Conservation (phyloP, 2,329 filamentous ascomycete species). For the Monosporascus sp. region DNA sequence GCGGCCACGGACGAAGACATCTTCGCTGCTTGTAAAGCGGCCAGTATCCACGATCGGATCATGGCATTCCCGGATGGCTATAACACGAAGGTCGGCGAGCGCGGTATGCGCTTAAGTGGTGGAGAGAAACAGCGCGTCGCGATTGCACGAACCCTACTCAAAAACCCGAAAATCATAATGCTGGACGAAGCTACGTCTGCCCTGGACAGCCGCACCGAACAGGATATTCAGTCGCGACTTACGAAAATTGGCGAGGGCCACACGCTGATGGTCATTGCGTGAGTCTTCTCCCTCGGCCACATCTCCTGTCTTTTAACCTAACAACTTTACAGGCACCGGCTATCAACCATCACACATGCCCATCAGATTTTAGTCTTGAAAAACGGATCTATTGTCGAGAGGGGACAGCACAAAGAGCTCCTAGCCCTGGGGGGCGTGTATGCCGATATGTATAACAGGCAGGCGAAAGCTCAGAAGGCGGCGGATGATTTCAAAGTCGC, state of each 20-base stretch:
- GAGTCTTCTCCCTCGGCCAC: constrained; percentile 32
- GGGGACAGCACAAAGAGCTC: constrained; percentile 73
- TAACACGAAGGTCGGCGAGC: constrained; percentile 83
- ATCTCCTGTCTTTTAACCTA: constrained; percentile 11
- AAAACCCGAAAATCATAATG: constrained; percentile 86
- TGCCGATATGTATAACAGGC: constrained; percentile 82
- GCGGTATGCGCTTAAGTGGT: constrained; percentile 78
- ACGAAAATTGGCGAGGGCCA: constrained; percentile 76
- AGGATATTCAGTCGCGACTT: constrained; percentile 85
- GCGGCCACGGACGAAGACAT: constrained; percentile 75
- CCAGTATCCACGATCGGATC: constrained; percentile 90
- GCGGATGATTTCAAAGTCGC: constrained; percentile 50
- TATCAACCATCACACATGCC: constrained; percentile 80
- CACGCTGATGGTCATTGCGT: constrained; percentile 93
- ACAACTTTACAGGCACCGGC: constrained; percentile 53
- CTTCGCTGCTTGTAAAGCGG: constrained; percentile 73
- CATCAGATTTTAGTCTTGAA: constrained; percentile 79
- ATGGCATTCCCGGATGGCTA: constrained; percentile 84
- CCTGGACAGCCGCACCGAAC: constrained; percentile 85
- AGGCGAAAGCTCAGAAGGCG: constrained; percentile 71
- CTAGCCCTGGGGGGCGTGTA: constrained; percentile 68
- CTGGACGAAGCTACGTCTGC: constrained; percentile 91
- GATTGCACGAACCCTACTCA: constrained; percentile 88
- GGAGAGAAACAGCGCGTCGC: constrained; percentile 93
- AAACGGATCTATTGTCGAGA: constrained; percentile 70